These are phyloP conservation scores for Lagenidium sp. DNA, from an alignment of 352 stramenopile species.

Conservation along the genomic window DNA sequence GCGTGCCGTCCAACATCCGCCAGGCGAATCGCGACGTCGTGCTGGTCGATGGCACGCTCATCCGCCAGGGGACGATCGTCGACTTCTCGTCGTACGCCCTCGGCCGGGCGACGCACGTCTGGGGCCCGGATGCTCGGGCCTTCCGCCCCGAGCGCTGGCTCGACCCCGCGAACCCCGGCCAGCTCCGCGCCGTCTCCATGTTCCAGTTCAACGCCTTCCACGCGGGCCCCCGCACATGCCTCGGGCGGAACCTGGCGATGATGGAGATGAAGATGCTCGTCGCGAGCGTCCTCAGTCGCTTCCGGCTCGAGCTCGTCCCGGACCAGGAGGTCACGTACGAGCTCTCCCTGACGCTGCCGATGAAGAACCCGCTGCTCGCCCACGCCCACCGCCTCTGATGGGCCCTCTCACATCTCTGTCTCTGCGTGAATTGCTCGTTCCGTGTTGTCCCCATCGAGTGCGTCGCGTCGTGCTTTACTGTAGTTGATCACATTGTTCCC, in stretches of 20 bases:
- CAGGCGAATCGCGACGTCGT: constrained; percentile 13
- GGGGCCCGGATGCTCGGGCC: constrained; percentile 18
- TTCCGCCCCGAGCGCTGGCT: constrained; percentile 29
- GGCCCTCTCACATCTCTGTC: too few species aligned
- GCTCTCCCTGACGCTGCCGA: constrained; percentile 14
- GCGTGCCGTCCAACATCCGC: constrained; percentile 24
- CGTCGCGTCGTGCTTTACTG: too few species aligned
- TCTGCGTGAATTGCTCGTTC: too few species aligned
- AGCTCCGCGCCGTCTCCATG: constrained; percentile 21
- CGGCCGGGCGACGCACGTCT: constrained; percentile 18
- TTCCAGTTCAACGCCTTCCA: constrained; percentile 40
- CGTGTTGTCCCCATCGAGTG: too few species aligned
- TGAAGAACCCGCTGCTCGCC: too few species aligned
- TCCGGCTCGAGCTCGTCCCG: constrained; percentile 12
- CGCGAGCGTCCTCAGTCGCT: constrained; percentile 24
- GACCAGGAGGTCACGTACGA: constrained; percentile 11
- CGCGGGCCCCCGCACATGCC: constrained; percentile 28
- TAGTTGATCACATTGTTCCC: too few species aligned
- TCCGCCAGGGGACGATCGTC: constrained; percentile 10
- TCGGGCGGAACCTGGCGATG: constrained; percentile 33
- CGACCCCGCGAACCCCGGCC: constrained; percentile 3
- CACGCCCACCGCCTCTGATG: too few species aligned
- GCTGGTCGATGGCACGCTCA: constrained; percentile 21
- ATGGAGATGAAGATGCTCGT: constrained; percentile 42
- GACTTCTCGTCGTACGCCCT: constrained; percentile 20